Base-by-base conservation (phyloP, 495 filamentous ascomycete genomes). In the Trichoderma virens region DNA sequence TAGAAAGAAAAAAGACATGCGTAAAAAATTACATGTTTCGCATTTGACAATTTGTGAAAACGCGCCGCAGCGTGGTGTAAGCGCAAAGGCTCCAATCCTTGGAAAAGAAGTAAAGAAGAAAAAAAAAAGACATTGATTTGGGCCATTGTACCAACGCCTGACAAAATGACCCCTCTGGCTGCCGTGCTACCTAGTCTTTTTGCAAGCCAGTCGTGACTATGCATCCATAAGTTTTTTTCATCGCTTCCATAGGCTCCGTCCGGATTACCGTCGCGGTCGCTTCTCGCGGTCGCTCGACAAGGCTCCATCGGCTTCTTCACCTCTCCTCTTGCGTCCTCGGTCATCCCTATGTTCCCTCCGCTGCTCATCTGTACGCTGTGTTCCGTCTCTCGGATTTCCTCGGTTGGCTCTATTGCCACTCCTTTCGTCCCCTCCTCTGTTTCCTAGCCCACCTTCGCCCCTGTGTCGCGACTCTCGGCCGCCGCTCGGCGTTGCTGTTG, bases 221-320 rank as follows among this genome's bases (percentile, higher is more conserved):
- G 34, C 34, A 35, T 35, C 6, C 13, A 13, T 13, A 35, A 13
- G 34, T 35, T 35, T 13, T 6, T 35, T 13, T 13, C 54, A 6
- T 28, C 54, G 54, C 23, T 14, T 28, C 30, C 54, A 28, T 13
- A 35, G 34, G 1, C 54, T 23, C 23, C 54, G 60, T 23, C 23
- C 54, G 60, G 27, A 18, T 56, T 65, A 67, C 43, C 65, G 41
- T 56, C 65, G 54, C n/a, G 60, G 62, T 62, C 71, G 62, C 63
- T 74, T 74, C n/a, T 74, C 71, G 43, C 65, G 65, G 16, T 69
- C 70, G 38, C 39, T 61, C 8, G 20, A 13, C 59, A 39, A 34
- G 54, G 68, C 43, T 28, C 63, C 30, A 23, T 69, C 70, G 59
- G 65, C 62, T 23, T 20, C 62, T 9, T 41, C 61, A 18, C 35